These are phyloP conservation scores for Populus alba DNA, from an alignment of 345 rosid genomes.

Conservation along the genomic window DNA sequence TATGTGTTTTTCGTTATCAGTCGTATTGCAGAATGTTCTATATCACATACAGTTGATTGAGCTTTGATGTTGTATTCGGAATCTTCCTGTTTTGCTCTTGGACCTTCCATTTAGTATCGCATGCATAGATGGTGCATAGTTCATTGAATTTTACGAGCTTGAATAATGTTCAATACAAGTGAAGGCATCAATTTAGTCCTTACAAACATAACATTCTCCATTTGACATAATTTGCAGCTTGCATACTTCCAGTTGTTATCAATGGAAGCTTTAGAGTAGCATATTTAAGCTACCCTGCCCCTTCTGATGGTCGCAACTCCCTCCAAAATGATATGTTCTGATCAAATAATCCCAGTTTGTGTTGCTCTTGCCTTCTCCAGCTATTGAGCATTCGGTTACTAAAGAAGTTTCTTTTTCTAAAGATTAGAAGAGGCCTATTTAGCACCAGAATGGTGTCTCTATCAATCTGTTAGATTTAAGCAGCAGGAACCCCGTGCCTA, in stretches of 20 bases:
- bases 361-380: background rate
- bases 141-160: background rate
- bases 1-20: slow-evolving; percentile 30
- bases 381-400: background rate
- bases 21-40: background rate
- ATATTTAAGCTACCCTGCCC: background rate
- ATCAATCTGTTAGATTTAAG: background rate
- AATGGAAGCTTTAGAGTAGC: background rate
- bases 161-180: background rate
- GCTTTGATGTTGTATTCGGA: background rate
- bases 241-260: background rate
- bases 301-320: background rate
- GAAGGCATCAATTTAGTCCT: background rate
- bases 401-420: background rate
- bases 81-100: background rate
- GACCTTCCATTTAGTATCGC: background rate
- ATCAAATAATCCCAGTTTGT: background rate
- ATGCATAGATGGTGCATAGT: background rate
- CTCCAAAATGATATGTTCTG: background rate
- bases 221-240: background rate
- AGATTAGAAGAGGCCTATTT: background rate
- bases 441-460: background rate
- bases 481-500: background rate
- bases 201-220: background rate
- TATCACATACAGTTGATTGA: background rate